These are phyloP conservation scores for Funneliformis geosporum DNA, from an alignment of 192 early-diverging fungal species.

Conservation along the genomic window DNA sequence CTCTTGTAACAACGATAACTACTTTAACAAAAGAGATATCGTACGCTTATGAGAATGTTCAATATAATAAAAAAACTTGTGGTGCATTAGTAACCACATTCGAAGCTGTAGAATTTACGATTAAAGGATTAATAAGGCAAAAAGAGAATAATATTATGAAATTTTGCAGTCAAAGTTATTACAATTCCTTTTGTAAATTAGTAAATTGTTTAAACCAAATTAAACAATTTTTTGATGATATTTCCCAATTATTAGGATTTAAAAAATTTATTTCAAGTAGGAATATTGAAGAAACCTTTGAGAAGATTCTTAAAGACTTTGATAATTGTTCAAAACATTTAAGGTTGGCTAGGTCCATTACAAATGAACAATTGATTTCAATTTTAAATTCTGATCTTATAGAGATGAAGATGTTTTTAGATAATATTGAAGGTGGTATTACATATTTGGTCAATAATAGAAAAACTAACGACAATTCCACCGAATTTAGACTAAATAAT, in stretches of 20 bases:
- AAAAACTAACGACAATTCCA: neutral
- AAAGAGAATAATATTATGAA: neutral
- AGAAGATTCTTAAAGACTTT: constrained; percentile 4
- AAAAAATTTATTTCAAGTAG: constrained; percentile 4
- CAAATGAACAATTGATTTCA: constrained; percentile 10
- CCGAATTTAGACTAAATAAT: neutral
- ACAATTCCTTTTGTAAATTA: constrained; percentile 9
- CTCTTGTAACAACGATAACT: neutral
- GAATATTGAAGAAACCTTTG: neutral
- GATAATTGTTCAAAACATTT: neutral
- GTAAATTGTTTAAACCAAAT: constrained; percentile 19
- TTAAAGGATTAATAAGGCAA: neutral
- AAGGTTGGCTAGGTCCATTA: neutral
- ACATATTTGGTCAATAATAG: neutral
- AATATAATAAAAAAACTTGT: constrained; percentile 30
- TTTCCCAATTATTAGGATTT: constrained; percentile 22
- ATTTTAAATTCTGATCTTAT: neutral
- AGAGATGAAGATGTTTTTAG: neutral
- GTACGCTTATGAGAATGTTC: constrained; percentile 8
- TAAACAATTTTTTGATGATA: constrained; percentile 27
- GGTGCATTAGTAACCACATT: neutral
- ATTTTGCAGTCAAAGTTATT: constrained; percentile 18
- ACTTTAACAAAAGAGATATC: neutral
- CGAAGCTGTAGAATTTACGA: neutral
- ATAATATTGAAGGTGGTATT: neutral